A percentile compares a stretch with the other conserved stretches of the same genome.
Conservation (phyloP, 2,329 filamentous ascomycete species). For the Gaeumannomyces sp. region DNA sequence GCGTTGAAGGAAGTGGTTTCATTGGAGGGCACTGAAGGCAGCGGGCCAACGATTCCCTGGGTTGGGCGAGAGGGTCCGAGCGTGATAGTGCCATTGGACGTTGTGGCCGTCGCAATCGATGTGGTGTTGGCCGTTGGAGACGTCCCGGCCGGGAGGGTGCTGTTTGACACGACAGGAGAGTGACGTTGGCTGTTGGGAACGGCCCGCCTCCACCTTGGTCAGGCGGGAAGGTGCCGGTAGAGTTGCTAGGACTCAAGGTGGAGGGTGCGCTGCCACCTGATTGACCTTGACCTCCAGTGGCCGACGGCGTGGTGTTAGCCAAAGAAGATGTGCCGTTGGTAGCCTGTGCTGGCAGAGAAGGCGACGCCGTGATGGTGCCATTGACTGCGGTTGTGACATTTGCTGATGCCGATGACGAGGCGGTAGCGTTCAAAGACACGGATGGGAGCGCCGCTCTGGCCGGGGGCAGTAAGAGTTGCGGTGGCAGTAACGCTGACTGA, state of each 20-base stretch:
- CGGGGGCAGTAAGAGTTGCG: not conserved
- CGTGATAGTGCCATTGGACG: not conserved
- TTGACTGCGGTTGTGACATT: not conserved
- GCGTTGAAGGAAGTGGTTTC: not conserved
- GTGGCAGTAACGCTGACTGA: constrained; percentile 4
- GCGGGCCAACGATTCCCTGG: not conserved
- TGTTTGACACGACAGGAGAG: not conserved
- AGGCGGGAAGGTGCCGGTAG: not conserved
- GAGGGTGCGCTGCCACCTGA: not conserved
- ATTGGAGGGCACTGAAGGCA: not conserved
- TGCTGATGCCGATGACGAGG: not conserved
- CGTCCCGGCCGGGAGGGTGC: not conserved
- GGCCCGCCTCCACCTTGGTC: not conserved
- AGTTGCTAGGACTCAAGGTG: not conserved
- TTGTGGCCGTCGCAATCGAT: not conserved
- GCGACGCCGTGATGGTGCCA: not conserved
- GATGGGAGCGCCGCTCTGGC: not conserved
- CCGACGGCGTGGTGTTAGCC: not conserved
- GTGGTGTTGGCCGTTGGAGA: not conserved
- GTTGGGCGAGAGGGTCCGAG: not conserved
- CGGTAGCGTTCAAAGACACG: not conserved
- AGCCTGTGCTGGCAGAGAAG: not conserved
- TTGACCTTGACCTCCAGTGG: not conserved
- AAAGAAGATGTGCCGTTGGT: not conserved
- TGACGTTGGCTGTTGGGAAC: not conserved